These are phyloP conservation scores for Plasmodium gaboni DNA, from an alignment of 169 alveolate species.

Conservation along the genomic window DNA sequence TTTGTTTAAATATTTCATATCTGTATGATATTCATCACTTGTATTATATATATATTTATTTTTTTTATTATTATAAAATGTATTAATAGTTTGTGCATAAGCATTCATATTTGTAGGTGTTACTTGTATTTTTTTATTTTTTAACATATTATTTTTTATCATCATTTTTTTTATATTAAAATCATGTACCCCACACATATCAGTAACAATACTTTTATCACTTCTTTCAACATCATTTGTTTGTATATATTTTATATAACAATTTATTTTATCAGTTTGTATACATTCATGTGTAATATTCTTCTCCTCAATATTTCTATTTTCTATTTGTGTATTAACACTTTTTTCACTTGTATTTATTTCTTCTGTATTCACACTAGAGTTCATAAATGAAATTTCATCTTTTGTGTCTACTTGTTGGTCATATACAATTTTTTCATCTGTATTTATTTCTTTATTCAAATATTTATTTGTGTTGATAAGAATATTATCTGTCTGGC, in stretches of 20 bases:
- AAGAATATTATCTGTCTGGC: neutral
- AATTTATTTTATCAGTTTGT: slow-evolving; percentile 29
- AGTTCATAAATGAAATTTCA: slow-evolving; percentile 2
- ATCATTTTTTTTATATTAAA: slow-evolving; percentile 45
- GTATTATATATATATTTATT: neutral
- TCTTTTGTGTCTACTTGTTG: slow-evolving; percentile 11
- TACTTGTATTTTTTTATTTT: slow-evolving; percentile 52
- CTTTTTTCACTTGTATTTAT: neutral
- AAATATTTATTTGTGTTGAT: neutral
- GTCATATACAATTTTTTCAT: neutral
- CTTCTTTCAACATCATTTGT: neutral
- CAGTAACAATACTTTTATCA: slow-evolving; percentile 14
- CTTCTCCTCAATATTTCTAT: slow-evolving; percentile 3
- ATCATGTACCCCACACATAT: slow-evolving; percentile 21
- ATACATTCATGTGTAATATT: neutral
- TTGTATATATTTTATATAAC: slow-evolving; percentile 23
- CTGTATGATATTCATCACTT: slow-evolving; percentile 1
- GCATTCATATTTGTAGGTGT: slow-evolving; percentile 46
- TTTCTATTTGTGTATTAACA: neutral
- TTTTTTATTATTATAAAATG: neutral
- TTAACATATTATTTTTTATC: slow-evolving; percentile 17
- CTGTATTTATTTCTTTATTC: slow-evolving; percentile 29
- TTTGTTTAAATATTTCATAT: slow-evolving; percentile 5
- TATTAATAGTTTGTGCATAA: slow-evolving; percentile 7
- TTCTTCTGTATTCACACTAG: slow-evolving; percentile 11